Percentiles rank a stretch among this genome's conserved stretches.
phyloP scores from a whole-genome alignment of 441 rosid species.

The Sinapis alba region DNA sequence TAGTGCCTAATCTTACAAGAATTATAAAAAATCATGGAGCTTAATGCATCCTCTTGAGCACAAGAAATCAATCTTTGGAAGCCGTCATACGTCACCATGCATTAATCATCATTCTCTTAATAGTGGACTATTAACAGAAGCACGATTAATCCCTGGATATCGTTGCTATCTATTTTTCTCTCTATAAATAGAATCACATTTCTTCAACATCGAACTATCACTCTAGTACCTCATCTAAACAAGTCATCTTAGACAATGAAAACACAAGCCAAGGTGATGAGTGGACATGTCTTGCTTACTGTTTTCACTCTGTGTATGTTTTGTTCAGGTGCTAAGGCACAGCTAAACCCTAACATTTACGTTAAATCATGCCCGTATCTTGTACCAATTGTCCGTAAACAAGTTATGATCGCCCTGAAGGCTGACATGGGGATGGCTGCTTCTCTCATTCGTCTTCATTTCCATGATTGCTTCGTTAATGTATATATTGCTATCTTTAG shows the following conservation, averaged over 20 bases:
- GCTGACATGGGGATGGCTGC: conserved; percentile 74
- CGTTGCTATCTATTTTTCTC: conserved; percentile 19
- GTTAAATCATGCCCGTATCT: conserved; percentile 59
- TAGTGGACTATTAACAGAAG: conserved; percentile 5
- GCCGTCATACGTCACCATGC: conserved; percentile 40
- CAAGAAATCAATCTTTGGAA: conserved; percentile 22
- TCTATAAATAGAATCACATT: conserved; percentile 26
- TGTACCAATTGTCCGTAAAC: conserved; percentile 45
- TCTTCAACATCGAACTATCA: background rate
- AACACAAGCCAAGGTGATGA: too few species aligned
- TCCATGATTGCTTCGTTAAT: conserved; percentile 86
- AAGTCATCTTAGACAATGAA: conserved; percentile 33
- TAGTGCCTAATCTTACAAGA: conserved; percentile 10
- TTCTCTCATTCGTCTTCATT: conserved; percentile 79
- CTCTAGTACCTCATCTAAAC: conserved; percentile 5
- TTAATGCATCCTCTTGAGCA: conserved; percentile 32
- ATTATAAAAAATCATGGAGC: conserved; percentile 7
- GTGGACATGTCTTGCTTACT: conserved; percentile 34
- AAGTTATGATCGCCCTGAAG: conserved; percentile 56
- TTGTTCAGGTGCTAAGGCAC: conserved; percentile 45
- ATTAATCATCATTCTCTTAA: conserved; percentile 33
- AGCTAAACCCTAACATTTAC: conserved; percentile 51
- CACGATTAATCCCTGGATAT: background rate
- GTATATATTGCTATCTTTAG: conserved; percentile 48
- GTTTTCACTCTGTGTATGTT: conserved; percentile 35